Evolutionary conservation across 129 eudicot genomes (phyloP).

Genomic region (Escallonia herrerae): DNA sequence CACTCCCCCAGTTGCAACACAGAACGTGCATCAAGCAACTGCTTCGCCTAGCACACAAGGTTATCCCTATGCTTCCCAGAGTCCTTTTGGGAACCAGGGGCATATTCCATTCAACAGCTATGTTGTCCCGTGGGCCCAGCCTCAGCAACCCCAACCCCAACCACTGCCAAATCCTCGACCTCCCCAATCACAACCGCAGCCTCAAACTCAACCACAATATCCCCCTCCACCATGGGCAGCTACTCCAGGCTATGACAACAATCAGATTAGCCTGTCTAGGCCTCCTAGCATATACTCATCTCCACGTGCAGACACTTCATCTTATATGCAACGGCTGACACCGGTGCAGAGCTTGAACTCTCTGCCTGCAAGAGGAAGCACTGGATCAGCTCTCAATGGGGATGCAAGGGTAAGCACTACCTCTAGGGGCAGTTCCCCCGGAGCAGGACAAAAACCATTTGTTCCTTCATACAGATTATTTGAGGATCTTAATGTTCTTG

Average conservation of each 20-base stretch:
- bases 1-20: constrained; percentile 24
- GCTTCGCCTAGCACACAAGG: constrained; percentile 10
- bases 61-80: neutral
- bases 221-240: constrained; percentile 98
- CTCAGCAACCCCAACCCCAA: constrained; percentile 30
- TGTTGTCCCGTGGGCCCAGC: constrained; percentile 87
- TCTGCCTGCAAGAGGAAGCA: constrained; percentile 19
- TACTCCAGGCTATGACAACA: constrained; percentile 67
- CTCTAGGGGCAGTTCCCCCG: constrained; percentile 16
- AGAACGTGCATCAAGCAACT: constrained; percentile 11
- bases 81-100: constrained; percentile 18
- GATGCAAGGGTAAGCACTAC: constrained; percentile 15
- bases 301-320: constrained; percentile 15
- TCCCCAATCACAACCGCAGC: constrained; percentile 15
- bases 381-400: constrained; percentile 30
- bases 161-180: constrained; percentile 7
- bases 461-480: constrained; percentile 81
- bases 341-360: constrained; percentile 34
- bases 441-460: constrained; percentile 53
- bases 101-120: constrained; percentile 39
- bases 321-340: neutral
- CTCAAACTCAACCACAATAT: constrained; percentile 21
- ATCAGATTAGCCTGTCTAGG: constrained; percentile 28
- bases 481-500: constrained; percentile 87
- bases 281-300: constrained; percentile 21